Base-by-base conservation (phyloP, 2,329 filamentous ascomycete species). In the Curvularia verruculosa region DNA sequence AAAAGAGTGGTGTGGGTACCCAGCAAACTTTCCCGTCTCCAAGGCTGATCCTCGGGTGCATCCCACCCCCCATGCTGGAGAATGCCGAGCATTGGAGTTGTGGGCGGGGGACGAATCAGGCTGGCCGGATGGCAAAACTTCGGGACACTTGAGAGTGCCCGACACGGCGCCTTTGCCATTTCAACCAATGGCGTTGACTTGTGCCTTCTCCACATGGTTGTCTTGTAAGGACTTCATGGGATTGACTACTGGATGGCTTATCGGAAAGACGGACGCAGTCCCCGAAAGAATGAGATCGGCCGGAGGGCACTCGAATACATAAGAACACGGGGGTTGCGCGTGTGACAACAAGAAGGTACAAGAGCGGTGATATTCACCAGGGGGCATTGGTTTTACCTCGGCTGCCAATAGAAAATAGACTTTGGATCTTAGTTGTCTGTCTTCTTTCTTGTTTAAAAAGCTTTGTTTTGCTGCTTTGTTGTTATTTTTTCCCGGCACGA, bases 221-320 rank as follows among this genome's bases (percentile, higher is more conserved):
- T 54, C 48, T 52, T 52, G 59, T 45, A 41, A 59, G 48, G 49
- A 45, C 28, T 26, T 23, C 36, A 53, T 49, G 31, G 36, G 45
- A 41, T 41, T 36, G 26, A 24, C 37, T 13, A 31, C 48, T 47
- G 47, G 48, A 47, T 51, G 34, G 34, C 23, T 24, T 48, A 18
- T 51, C 63, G 66, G 64, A 54, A 45, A 51, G 13, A 58, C 66
- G 66, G 66, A 50, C 49, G 63, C 55, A 19, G 21, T 47, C 21
- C 54, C 57, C 65, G 60, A 47, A 36, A 45, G 44, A 40, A 48
- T 46, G 55, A 15, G 34, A 34, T 31, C 36, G 41, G 40, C 52
- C 21, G 52, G 48, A 37, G 6, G 29, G 13, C n/a, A 23, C 24
- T 48, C 6, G n/a, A 37, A 24, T 55, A 52, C 29, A 51, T 57